phyloP scores from a whole-genome alignment of 2,329 filamentous ascomycete genomes.

The Pseudonectria foliicola region DNA sequence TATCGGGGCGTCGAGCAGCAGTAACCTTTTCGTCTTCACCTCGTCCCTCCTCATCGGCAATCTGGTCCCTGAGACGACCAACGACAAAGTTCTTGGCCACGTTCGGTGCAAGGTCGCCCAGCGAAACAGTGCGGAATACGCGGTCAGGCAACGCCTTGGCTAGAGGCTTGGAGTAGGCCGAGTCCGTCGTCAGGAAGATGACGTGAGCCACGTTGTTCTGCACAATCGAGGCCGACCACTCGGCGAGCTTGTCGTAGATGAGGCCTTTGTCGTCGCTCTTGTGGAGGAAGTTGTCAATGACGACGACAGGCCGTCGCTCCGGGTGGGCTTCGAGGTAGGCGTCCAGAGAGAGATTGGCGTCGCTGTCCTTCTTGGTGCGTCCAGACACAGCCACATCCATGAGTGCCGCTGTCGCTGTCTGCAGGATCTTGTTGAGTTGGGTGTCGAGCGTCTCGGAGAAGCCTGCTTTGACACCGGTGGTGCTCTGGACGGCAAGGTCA shows the following conservation, averaged over 20 bases:
- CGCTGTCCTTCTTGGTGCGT: slow-evolving; percentile 65
- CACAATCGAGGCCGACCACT: slow-evolving; percentile 83
- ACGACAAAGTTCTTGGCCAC: slow-evolving; percentile 89
- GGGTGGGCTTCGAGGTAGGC: slow-evolving; percentile 88
- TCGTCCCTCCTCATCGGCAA: slow-evolving; percentile 22
- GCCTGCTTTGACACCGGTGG: slow-evolving; percentile 87
- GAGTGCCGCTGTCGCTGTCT: slow-evolving; percentile 72
- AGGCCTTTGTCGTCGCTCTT: slow-evolving; percentile 58
- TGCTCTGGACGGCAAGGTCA: slow-evolving; percentile 87
- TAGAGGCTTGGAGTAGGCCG: slow-evolving; percentile 80
- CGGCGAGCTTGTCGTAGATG: slow-evolving; percentile 74
- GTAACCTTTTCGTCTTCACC: slow-evolving; percentile 19
- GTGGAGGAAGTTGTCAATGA: slow-evolving; percentile 88
- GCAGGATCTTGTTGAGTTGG: slow-evolving; percentile 82
- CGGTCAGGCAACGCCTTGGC: slow-evolving; percentile 84
- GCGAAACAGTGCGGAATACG: slow-evolving; percentile 76
- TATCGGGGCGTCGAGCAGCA: slow-evolving; percentile 32
- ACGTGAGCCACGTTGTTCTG: slow-evolving; percentile 88
- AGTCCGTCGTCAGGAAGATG: slow-evolving; percentile 85
- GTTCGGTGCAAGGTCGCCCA: slow-evolving; percentile 80
- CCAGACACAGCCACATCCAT: slow-evolving; percentile 67
- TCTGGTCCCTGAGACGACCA: slow-evolving; percentile 58
- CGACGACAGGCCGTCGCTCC: slow-evolving; percentile 71
- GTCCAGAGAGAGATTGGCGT: slow-evolving; percentile 67
- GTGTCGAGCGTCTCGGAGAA: slow-evolving; percentile 90